Evolutionary conservation across 2,329 filamentous ascomycete species (phyloP).

Genomic region (Talaromyces sp.): DNA sequence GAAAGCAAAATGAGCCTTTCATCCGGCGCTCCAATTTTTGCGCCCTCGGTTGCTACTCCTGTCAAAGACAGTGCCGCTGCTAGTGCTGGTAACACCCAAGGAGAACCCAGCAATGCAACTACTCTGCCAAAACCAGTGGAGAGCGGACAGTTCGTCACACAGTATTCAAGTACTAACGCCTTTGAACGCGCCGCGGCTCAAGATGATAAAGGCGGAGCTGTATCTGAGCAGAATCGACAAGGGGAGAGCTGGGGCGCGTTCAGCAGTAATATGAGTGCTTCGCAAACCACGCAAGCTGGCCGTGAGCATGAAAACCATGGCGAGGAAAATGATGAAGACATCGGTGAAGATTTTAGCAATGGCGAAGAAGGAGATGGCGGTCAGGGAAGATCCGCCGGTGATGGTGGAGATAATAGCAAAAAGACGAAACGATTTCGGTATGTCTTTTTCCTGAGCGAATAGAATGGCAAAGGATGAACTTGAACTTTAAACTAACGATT

Average conservation of each 20-base stretch:
- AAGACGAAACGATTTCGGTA: slow-evolving; percentile 48
- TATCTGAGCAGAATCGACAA: neutral
- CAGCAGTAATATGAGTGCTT: slow-evolving; percentile 4
- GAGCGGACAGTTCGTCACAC: neutral
- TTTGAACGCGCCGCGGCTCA: neutral
- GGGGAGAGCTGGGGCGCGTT: neutral
- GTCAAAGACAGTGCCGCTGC: neutral
- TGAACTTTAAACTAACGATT: slow-evolving; percentile 10
- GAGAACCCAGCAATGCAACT: neutral
- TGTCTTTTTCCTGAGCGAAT: slow-evolving; percentile 9
- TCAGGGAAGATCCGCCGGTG: slow-evolving; percentile 26
- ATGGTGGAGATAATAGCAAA: slow-evolving; percentile 37
- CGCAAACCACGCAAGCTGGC: neutral
- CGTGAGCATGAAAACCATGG: neutral
- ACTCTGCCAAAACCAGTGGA: slow-evolving; percentile 1
- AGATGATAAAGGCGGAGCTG: neutral
- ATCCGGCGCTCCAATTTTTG: slow-evolving; percentile 5
- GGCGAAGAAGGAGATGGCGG: slow-evolving; percentile 15
- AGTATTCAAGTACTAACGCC: neutral
- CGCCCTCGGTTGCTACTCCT: neutral
- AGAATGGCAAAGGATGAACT: neutral
- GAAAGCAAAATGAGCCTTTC: slow-evolving; percentile 18
- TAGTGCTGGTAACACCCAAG: neutral
- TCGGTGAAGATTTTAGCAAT: slow-evolving; percentile 18
- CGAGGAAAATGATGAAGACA: slow-evolving; percentile 15